A percentile compares a stretch with the other conserved stretches of the same genome.
Conservation (phyloP, 257 asterid species). For the Salvia splendens region DNA sequence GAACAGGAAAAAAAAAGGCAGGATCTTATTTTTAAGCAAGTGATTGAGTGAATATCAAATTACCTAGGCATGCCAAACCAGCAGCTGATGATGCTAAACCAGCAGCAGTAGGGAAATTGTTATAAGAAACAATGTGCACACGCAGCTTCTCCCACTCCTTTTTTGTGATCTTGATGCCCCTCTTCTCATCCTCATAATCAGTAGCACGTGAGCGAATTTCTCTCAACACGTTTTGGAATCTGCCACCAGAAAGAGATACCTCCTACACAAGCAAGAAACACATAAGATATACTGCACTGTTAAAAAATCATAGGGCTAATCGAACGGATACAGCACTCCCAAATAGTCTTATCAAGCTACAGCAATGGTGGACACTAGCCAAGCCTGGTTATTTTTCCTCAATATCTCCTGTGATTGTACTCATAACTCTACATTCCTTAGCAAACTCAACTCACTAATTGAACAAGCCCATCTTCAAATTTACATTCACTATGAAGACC, state of each 20-base stretch:
- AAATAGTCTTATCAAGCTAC: background rate
- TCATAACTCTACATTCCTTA: background rate
- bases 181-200: constrained; percentile 84
- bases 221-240: constrained; percentile 86
- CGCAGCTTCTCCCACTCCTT: constrained; percentile 90
- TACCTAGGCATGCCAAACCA: constrained; percentile 99
- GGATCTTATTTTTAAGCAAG: constrained; percentile 17
- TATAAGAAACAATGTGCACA: constrained; percentile 82
- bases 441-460: constrained; percentile 10
- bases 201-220: constrained; percentile 89
- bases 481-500: background rate
- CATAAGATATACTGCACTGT: background rate
- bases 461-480: constrained; percentile 10
- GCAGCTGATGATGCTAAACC: constrained; percentile 99
- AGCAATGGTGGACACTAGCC: background rate
- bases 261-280: constrained; percentile 60
- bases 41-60: constrained; percentile 16
- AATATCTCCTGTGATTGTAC: constrained; percentile 1
- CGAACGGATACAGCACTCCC: background rate
- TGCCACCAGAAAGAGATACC: constrained; percentile 90
- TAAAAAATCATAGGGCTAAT: background rate
- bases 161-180: constrained; percentile 78
- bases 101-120: constrained; percentile 99
- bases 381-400: background rate
- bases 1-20: background rate